Evolutionary conservation across 352 stramenopile species (phyloP).

Genomic region (Phytophthora agathidicida): DNA sequence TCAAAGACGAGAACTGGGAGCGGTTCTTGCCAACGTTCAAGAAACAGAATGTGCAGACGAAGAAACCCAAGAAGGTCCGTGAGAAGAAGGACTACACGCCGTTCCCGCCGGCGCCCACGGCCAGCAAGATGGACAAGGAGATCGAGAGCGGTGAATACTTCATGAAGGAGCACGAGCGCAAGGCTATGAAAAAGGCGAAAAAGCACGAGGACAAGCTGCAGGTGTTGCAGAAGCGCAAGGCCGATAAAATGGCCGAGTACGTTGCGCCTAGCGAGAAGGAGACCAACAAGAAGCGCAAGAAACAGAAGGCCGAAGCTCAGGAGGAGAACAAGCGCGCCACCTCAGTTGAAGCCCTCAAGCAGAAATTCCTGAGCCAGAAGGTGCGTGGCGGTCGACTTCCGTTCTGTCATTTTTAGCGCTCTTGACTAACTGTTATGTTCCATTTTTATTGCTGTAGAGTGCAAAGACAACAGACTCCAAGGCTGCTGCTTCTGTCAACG

Average conservation of each 20-base stretch:
- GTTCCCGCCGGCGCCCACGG: slow-evolving; percentile 96
- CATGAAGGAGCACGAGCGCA: slow-evolving; percentile 95
- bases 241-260: slow-evolving; percentile 75
- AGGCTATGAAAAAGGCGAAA: slow-evolving; percentile 91
- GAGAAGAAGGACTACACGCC: slow-evolving; percentile 98
- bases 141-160: slow-evolving; percentile 99
- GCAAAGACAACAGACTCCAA: slow-evolving; percentile 43
- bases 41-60: slow-evolving; percentile 99
- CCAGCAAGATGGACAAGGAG: slow-evolving; percentile 98
- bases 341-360: slow-evolving; percentile 78
- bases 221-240: slow-evolving; percentile 70
- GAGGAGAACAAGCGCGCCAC: slow-evolving; percentile 53
- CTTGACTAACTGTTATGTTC: slow-evolving; percentile 15
- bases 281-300: slow-evolving; percentile 79
- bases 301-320: slow-evolving; percentile 53
- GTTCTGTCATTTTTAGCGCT: background rate
- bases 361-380: slow-evolving; percentile 84
- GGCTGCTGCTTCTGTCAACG: slow-evolving; percentile 47
- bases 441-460: slow-evolving; percentile 27
- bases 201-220: slow-evolving; percentile 78
- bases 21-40: slow-evolving; percentile 99
- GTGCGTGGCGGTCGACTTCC: slow-evolving; percentile 36
- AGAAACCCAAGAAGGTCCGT: slow-evolving; percentile 91
- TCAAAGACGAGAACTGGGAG: slow-evolving; percentile 98
- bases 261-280: slow-evolving; percentile 83